Evolutionary conservation across 2,329 filamentous ascomycete species (phyloP).

Genomic region (Trichoderma koningii): DNA sequence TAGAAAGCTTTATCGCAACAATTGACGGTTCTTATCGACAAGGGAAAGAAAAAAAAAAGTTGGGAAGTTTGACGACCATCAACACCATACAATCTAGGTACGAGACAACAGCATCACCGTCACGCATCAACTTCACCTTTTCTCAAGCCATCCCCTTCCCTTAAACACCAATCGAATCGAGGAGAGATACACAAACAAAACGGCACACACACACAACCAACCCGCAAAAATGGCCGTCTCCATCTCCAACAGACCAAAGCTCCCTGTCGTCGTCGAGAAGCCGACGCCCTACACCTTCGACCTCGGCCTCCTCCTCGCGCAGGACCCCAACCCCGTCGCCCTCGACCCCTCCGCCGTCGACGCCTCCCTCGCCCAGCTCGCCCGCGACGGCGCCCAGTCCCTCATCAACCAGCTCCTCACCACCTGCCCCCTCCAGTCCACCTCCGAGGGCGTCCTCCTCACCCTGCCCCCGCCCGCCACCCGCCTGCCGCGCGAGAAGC

Average conservation of each 20-base stretch:
- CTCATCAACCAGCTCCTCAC: slow-evolving; percentile 94
- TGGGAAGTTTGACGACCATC: slow-evolving; percentile 15
- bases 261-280: slow-evolving; percentile 71
- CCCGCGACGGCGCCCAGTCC: slow-evolving; percentile 86
- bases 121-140: neutral
- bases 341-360: slow-evolving; percentile 60
- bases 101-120: neutral
- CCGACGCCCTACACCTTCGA: slow-evolving; percentile 92
- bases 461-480: slow-evolving; percentile 71
- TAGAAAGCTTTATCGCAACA: slow-evolving; percentile 15
- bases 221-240: slow-evolving; percentile 40
- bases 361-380: slow-evolving; percentile 67
- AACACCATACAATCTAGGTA: neutral
- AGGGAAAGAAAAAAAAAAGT: slow-evolving; percentile 33
- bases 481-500: slow-evolving; percentile 85
- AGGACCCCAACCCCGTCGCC: slow-evolving; percentile 81
- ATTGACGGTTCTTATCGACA: slow-evolving; percentile 32
- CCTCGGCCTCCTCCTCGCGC: slow-evolving; percentile 81
- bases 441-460: slow-evolving; percentile 71
- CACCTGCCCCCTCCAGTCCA: slow-evolving; percentile 77
- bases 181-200: neutral
- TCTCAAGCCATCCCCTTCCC: neutral
- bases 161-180: too few species aligned
- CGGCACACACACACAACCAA: neutral
- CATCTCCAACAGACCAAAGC: slow-evolving; percentile 47